These are phyloP conservation scores for Thielaviopsis euricoi DNA, from an alignment of 2,329 filamentous ascomycete species.

Conservation along the genomic window DNA sequence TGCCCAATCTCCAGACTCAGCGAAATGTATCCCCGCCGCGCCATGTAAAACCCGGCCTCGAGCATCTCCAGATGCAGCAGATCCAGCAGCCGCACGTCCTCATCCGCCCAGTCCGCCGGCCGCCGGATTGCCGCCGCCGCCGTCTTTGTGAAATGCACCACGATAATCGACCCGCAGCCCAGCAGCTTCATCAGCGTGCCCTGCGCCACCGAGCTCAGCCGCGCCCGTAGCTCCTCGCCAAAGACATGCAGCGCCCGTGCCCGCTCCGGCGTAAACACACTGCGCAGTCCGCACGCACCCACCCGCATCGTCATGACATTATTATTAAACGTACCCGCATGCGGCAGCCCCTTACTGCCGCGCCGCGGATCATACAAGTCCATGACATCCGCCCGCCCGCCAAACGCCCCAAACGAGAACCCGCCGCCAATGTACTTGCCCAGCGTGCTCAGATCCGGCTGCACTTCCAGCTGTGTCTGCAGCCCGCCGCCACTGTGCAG, in stretches of 20 bases:
- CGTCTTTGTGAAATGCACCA: slow-evolving; percentile 21
- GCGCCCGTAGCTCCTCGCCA: slow-evolving; percentile 18
- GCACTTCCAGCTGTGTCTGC: slow-evolving; percentile 24
- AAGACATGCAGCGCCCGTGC: slow-evolving; percentile 18
- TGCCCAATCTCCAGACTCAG: slow-evolving; percentile 24
- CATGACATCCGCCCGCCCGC: slow-evolving; percentile 44
- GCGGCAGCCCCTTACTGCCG: slow-evolving; percentile 25
- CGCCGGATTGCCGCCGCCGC: slow-evolving; percentile 19
- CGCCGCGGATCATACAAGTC: slow-evolving; percentile 33
- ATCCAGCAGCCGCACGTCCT: slow-evolving; percentile 18
- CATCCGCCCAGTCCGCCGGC: slow-evolving; percentile 6
- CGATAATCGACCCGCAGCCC: slow-evolving; percentile 22
- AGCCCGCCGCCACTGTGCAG: slow-evolving; percentile 32
- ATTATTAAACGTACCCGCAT: slow-evolving; percentile 54
- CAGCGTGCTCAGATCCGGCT: slow-evolving; percentile 45
- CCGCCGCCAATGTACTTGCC: slow-evolving; percentile 55
- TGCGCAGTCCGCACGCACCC: slow-evolving; percentile 17
- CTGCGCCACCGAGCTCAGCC: slow-evolving; percentile 18
- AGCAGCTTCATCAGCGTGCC: slow-evolving; percentile 24
- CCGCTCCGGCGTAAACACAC: slow-evolving; percentile 20
- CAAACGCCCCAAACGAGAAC: slow-evolving; percentile 50
- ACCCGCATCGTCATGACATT: slow-evolving; percentile 38
- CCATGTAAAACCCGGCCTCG: slow-evolving; percentile 26
- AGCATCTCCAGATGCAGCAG: slow-evolving; percentile 32
- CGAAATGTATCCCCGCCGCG: slow-evolving; percentile 24